Conservation (phyloP, 371 early-diverging fungal species). For the Dinochytrium kinnereticum region DNA sequence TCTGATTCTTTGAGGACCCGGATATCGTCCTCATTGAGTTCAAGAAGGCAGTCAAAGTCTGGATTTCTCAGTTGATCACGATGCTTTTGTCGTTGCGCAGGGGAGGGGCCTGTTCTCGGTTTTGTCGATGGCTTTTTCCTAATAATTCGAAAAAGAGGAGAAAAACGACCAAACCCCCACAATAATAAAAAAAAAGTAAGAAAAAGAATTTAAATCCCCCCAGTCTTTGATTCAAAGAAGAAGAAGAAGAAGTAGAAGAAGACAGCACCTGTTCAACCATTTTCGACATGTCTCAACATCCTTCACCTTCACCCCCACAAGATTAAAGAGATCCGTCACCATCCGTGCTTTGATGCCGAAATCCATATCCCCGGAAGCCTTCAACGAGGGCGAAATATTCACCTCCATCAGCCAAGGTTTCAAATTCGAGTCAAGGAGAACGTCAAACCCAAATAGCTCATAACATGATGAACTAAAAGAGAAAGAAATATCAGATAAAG, state of each 20-base stretch:
- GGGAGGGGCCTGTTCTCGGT: neutral
- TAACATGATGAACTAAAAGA: slow-evolving; percentile 42
- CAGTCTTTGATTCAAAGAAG: no score
- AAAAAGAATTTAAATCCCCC: neutral
- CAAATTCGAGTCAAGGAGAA: slow-evolving; percentile 45
- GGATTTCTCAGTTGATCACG: slow-evolving; percentile 6
- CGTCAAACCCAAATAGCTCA: slow-evolving; percentile 54
- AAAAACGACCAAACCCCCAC: neutral
- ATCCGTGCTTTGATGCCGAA: slow-evolving; percentile 39
- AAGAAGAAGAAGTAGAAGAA: no score
- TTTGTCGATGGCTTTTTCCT: neutral
- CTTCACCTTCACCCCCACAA: slow-evolving; percentile 41
- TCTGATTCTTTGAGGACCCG: slow-evolving; percentile 40
- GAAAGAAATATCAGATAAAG: no score
- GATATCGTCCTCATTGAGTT: slow-evolving; percentile 40
- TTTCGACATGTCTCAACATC: slow-evolving; percentile 35
- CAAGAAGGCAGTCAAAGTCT: slow-evolving; percentile 18
- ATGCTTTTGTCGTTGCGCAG: slow-evolving; percentile 34
- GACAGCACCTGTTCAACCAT: slow-evolving; percentile 19
- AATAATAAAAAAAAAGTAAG: neutral
- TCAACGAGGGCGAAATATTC: slow-evolving; percentile 51
- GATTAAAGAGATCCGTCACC: slow-evolving; percentile 49
- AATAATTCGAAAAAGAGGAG: neutral
- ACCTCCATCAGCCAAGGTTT: slow-evolving; percentile 60
- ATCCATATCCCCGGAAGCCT: slow-evolving; percentile 48